phyloP scores from a whole-genome alignment of 2,329 filamentous ascomycete genomes.

The Fusarium cyanostomum region DNA sequence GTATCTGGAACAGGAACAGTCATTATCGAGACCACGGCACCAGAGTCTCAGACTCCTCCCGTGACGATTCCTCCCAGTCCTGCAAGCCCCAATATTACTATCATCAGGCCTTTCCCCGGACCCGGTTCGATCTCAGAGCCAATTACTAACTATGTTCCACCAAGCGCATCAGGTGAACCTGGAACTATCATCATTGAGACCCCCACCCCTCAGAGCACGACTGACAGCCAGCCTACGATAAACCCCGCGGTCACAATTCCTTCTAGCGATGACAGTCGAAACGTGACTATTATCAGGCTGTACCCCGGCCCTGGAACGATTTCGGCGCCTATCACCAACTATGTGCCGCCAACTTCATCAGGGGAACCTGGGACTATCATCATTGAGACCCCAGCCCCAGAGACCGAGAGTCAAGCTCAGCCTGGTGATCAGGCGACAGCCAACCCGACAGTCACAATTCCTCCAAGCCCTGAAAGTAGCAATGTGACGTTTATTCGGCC shows the following conservation, averaged over 20 bases:
- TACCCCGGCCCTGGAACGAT: constrained; percentile 13
- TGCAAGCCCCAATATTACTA: not conserved
- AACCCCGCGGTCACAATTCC: constrained; percentile 9
- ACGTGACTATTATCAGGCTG: constrained; percentile 12
- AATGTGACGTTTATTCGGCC: not conserved
- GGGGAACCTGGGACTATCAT: constrained; percentile 16
- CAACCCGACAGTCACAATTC: constrained; percentile 14
- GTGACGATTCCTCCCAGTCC: no score
- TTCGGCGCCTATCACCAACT: constrained; percentile 6
- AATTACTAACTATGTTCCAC: not conserved
- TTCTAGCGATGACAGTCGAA: constrained; percentile 8
- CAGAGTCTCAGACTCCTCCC: no score
- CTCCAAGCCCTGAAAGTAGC: constrained; percentile 7
- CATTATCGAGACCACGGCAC: not conserved
- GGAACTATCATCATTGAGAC: constrained; percentile 26
- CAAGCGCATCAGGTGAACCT: not conserved
- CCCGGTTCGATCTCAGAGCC: not conserved
- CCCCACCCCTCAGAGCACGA: constrained; percentile 5
- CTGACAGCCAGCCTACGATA: not conserved
- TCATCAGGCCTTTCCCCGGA: not conserved
- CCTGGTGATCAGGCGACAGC: constrained; percentile 7
- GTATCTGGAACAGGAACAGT: constrained; percentile 20
- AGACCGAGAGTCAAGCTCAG: not conserved
- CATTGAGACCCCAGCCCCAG: constrained; percentile 9
- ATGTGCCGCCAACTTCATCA: not conserved